Evolutionary conservation across 768 basidiomycete species (phyloP).

Genomic region (Roridomyces roridus): DNA sequence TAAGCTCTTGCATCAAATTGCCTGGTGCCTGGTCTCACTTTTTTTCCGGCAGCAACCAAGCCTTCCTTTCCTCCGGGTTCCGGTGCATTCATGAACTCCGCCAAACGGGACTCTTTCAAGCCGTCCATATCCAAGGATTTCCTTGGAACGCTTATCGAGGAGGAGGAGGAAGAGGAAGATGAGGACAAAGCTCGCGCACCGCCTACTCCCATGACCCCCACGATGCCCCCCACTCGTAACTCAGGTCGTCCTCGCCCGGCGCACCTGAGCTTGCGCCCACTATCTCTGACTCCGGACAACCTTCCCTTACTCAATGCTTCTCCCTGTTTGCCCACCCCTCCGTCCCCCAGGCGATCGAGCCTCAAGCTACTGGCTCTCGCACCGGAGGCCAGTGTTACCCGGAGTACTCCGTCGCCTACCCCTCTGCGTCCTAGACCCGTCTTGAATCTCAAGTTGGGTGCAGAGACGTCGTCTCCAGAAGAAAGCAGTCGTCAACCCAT

Average conservation of each 20-base stretch:
- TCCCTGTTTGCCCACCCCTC: slow-evolving; percentile 57
- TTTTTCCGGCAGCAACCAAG: slow-evolving; percentile 56
- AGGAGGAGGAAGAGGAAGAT: slow-evolving; percentile 89
- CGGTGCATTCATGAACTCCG: slow-evolving; percentile 29
- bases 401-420: slow-evolving; percentile 33
- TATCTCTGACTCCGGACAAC: slow-evolving; percentile 69
- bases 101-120: slow-evolving; percentile 85
- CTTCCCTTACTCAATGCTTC: slow-evolving; percentile 29
- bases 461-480: slow-evolving; percentile 26
- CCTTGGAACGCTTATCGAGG: slow-evolving; percentile 80
- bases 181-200: slow-evolving; percentile 40
- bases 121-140: slow-evolving; percentile 76
- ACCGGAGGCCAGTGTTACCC: slow-evolving; percentile 18
- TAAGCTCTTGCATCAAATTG: slow-evolving; percentile 41
- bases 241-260: slow-evolving; percentile 68
- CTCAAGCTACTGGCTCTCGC: slow-evolving; percentile 55
- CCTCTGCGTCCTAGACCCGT: slow-evolving; percentile 39
- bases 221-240: slow-evolving; percentile 40
- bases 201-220: slow-evolving; percentile 37
- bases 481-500: slow-evolving; percentile 39
- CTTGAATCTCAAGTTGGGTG: slow-evolving; percentile 43
- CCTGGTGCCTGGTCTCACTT: background rate
- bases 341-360: slow-evolving; percentile 37
- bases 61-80: slow-evolving; percentile 61
- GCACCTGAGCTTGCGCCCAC: slow-evolving; percentile 74